phyloP scores from a whole-genome alignment of 306 rosid species.

The Hippophae gyantsensis region DNA sequence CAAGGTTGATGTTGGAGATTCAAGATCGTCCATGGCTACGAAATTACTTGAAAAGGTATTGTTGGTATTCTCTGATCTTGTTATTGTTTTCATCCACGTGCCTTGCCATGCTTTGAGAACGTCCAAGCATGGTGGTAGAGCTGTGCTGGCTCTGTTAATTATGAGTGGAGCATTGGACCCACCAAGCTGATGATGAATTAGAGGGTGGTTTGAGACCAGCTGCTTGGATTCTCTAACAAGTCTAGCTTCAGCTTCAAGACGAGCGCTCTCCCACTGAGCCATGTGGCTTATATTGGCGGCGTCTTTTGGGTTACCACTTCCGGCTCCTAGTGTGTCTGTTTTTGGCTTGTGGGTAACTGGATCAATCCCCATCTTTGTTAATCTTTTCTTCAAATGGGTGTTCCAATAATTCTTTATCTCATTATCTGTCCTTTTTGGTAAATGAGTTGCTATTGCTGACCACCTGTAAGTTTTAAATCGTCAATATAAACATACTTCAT shows the following conservation, averaged over 20 bases:
- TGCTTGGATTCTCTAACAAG: conserved; percentile 3
- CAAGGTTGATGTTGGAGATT: conserved; percentile 79
- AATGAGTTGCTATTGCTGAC: not conserved
- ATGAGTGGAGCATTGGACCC: not conserved
- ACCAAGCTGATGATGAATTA: not conserved
- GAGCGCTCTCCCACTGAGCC: conserved; percentile 20
- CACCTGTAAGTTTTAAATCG: not conserved
- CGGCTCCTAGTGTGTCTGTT: not conserved
- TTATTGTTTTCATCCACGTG: conserved; percentile 26
- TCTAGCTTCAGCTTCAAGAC: conserved; percentile 22
- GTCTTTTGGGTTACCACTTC: conserved; percentile 7
- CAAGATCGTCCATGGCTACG: conserved; percentile 40
- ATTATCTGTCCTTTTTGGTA: conserved; percentile 2
- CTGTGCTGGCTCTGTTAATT: not conserved
- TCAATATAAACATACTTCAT: not conserved
- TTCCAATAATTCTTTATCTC: conserved; percentile 52
- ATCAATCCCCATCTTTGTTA: not conserved
- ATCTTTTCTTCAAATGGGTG: conserved; percentile 76
- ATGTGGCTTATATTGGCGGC: conserved; percentile 16
- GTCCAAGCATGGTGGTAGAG: conserved; percentile 16
- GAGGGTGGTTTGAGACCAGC: conserved; percentile 21
- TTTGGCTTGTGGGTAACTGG: not conserved
- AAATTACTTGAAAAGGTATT: conserved; percentile 18
- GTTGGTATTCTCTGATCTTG: conserved; percentile 5
- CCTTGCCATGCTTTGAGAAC: conserved; percentile 5